A percentile compares a stretch with the other conserved stretches of the same genome.
These are phyloP conservation scores for Wickerhamiella parazyma DNA, from an alignment of 805 yeast species.

Conservation along the genomic window DNA sequence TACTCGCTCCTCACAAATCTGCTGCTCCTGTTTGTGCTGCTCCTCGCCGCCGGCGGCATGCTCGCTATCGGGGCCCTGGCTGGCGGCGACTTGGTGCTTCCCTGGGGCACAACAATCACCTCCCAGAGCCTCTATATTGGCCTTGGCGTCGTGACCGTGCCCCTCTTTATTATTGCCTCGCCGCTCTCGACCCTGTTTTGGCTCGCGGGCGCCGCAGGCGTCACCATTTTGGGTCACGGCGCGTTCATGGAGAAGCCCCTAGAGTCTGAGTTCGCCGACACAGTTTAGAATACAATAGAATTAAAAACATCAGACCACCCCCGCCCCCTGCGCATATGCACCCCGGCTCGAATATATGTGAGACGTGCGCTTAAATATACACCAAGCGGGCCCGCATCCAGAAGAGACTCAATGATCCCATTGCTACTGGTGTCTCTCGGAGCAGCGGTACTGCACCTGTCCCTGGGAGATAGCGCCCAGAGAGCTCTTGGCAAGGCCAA, in stretches of 20 bases:
- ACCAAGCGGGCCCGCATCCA: too few relatives aligned
- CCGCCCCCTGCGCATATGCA: background rate
- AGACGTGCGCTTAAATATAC: background rate
- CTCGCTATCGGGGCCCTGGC: conserved; percentile 63
- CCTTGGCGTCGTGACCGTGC: conserved; percentile 59
- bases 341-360: background rate
- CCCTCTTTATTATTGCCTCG: conserved; percentile 74
- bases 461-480: too few relatives aligned
- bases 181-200: conserved; percentile 84
- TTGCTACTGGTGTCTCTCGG: too few relatives aligned
- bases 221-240: conserved; percentile 73
- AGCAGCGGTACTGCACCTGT: too few relatives aligned
- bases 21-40: conserved; percentile 69
- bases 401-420: too few relatives aligned
- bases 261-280: conserved; percentile 82
- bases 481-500: too few relatives aligned
- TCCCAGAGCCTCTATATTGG: conserved; percentile 69
- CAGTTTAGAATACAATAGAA: conserved; percentile 17
- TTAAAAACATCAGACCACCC: background rate
- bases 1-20: conserved; percentile 82
- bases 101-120: conserved; percentile 53
- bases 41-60: conserved; percentile 59
- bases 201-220: conserved; percentile 78
- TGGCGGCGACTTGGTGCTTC: conserved; percentile 69
- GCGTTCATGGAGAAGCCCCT: conserved; percentile 87